Evolutionary conservation across 352 stramenopile species (phyloP).

Genomic region (Phytophthora parvispora): DNA sequence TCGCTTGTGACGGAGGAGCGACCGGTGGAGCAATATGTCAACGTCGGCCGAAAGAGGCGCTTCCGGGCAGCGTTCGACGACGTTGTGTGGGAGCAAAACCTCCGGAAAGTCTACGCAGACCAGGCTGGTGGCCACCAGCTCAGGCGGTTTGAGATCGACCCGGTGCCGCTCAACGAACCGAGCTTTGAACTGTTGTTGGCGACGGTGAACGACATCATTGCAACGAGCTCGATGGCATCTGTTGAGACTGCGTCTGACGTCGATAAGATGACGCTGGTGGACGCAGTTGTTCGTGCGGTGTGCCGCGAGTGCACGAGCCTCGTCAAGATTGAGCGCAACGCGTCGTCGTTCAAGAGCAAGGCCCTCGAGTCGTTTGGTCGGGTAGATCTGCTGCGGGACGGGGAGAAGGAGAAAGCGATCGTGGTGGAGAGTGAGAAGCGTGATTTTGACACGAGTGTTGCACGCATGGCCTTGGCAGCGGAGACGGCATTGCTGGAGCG

Average conservation of each 20-base stretch:
- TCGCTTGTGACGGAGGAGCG: slow-evolving; percentile 22
- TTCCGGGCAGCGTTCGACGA: slow-evolving; percentile 25
- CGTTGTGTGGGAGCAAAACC: slow-evolving; percentile 16
- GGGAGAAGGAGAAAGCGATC: slow-evolving; percentile 10
- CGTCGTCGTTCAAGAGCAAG: slow-evolving; percentile 17
- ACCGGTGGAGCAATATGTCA: neutral
- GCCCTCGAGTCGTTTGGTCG: slow-evolving; percentile 7
- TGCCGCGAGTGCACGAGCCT: slow-evolving; percentile 19
- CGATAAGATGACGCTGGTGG: slow-evolving; percentile 16
- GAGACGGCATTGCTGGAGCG: slow-evolving; percentile 18
- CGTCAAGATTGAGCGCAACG: slow-evolving; percentile 14
- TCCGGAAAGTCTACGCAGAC: slow-evolving; percentile 12
- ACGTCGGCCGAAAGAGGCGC: slow-evolving; percentile 14
- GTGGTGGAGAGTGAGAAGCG: slow-evolving; percentile 17
- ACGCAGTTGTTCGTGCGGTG: slow-evolving; percentile 17
- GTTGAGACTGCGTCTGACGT: slow-evolving; percentile 2
- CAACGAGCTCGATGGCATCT: slow-evolving; percentile 17
- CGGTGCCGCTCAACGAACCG: slow-evolving; percentile 19
- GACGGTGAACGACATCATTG: slow-evolving; percentile 19
- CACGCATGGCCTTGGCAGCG: slow-evolving; percentile 6
- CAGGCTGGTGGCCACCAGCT: neutral
- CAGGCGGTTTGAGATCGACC: slow-evolving; percentile 17
- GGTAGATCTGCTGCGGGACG: slow-evolving; percentile 8
- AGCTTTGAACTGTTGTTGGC: slow-evolving; percentile 6
- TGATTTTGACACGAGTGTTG: slow-evolving; percentile 17